Conservation (phyloP, 31 red algal genomes). For the Pterothamnion heteromorphum region DNA sequence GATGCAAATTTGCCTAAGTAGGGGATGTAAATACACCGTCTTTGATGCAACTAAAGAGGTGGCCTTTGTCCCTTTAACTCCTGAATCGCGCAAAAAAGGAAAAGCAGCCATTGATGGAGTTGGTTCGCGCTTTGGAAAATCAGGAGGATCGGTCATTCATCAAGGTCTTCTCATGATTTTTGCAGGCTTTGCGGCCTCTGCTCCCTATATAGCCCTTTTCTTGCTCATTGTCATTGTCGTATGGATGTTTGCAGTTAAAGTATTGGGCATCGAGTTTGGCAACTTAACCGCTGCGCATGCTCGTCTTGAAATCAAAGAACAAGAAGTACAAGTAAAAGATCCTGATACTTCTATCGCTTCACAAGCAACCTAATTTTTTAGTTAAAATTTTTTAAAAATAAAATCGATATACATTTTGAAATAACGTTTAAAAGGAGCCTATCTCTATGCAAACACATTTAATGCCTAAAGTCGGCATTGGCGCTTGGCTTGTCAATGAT, state of each 20-base stretch:
- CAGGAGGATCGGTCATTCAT: constrained; percentile 92
- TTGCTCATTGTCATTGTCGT: constrained; percentile 76
- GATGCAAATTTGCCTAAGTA: constrained; percentile 81
- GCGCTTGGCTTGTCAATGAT: no score
- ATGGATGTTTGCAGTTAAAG: constrained; percentile 87
- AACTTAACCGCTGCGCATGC: no score
- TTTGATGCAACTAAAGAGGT: constrained; percentile 99
- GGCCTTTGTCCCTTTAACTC: constrained; percentile 92
- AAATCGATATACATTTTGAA: no score
- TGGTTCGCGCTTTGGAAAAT: constrained; percentile 95
- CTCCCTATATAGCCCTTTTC: constrained; percentile 83
- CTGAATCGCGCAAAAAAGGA: constrained; percentile 80
- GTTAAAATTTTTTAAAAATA: no score
- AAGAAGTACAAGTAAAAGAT: no score
- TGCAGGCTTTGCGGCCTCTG: constrained; percentile 83
- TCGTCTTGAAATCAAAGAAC: no score
- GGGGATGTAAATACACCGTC: constrained; percentile 85
- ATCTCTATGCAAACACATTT: no score
- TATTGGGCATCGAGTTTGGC: no score
- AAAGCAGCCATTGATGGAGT: constrained; percentile 97
- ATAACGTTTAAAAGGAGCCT: no score
- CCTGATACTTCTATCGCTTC: no score
- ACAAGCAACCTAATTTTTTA: no score
- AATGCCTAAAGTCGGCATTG: no score
- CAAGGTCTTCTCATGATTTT: constrained; percentile 90